A percentile compares a stretch with the other conserved stretches of the same genome.
phyloP scores from a whole-genome alignment of 768 basidiomycete species.

The Tylopilus vinaceipallidus region DNA sequence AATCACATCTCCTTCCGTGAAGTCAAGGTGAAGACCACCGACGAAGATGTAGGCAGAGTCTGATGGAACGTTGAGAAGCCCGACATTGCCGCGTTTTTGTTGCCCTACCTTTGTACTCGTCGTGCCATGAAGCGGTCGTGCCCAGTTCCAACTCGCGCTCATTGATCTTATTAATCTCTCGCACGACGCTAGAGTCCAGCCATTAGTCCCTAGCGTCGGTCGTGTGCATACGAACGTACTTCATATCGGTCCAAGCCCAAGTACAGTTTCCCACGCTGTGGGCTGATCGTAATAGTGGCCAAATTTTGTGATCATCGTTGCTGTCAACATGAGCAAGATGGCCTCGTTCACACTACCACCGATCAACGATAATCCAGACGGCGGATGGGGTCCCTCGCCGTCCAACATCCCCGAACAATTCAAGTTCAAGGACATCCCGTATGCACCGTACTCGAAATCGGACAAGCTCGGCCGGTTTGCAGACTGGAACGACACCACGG shows the following conservation, averaged over 20 bases:
- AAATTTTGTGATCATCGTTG: slow-evolving; percentile 21
- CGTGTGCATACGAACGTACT: slow-evolving; percentile 46
- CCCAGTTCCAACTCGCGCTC: slow-evolving; percentile 84
- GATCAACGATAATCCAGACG: slow-evolving; percentile 90
- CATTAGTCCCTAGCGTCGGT: slow-evolving; percentile 6
- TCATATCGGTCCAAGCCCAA: slow-evolving; percentile 49
- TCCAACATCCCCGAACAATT: slow-evolving; percentile 85
- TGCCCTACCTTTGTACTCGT: slow-evolving; percentile 79
- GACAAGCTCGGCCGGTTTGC: slow-evolving; percentile 98
- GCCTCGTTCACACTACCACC: slow-evolving; percentile 82
- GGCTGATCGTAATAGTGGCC: slow-evolving; percentile 1
- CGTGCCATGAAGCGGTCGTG: slow-evolving; percentile 82
- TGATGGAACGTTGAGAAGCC: slow-evolving; percentile 24
- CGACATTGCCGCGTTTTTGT: neutral
- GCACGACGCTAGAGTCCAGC: slow-evolving; percentile 64
- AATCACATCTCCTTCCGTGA: slow-evolving; percentile 97
- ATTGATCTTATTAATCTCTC: slow-evolving; percentile 93
- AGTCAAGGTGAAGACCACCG: slow-evolving; percentile 82
- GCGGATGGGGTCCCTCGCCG: slow-evolving; percentile 88
- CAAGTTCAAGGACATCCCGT: slow-evolving; percentile 98
- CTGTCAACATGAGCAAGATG: slow-evolving; percentile 40
- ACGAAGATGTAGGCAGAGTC: slow-evolving; percentile 96
- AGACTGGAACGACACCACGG: slow-evolving; percentile 87
- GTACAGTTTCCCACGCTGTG: slow-evolving; percentile 23
- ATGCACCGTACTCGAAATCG: slow-evolving; percentile 97